Percentiles rank a stretch among this genome's conserved stretches.
phyloP scores from a whole-genome alignment of 2,329 filamentous ascomycete species.

The Colletotrichum sansevieriae region DNA sequence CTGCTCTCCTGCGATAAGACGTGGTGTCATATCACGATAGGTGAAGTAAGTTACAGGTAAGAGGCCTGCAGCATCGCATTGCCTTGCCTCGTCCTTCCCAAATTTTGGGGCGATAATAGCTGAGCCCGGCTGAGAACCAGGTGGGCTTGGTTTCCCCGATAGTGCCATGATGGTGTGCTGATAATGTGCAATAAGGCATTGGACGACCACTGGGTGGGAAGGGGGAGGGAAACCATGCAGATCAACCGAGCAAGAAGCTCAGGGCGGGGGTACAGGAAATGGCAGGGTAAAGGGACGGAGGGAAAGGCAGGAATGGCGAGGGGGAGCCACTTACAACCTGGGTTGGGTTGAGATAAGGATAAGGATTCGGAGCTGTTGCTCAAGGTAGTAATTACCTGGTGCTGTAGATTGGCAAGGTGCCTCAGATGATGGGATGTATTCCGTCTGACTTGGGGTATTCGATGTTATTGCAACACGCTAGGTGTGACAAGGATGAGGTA shows the following conservation, averaged over 20 bases:
- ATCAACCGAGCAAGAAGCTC: slow-evolving; percentile 11
- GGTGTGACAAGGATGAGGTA: slow-evolving; percentile 16
- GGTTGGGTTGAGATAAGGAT: neutral
- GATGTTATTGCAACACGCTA: slow-evolving; percentile 36
- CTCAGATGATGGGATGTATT: no score
- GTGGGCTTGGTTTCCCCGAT: slow-evolving; percentile 19
- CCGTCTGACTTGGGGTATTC: no score
- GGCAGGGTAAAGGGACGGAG: neutral
- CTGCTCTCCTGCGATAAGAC: slow-evolving; percentile 25
- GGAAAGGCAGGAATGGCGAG: slow-evolving; percentile 17
- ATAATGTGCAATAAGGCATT: slow-evolving; percentile 32
- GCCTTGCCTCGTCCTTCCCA: slow-evolving; percentile 22
- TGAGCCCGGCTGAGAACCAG: slow-evolving; percentile 21
- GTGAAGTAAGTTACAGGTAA: slow-evolving; percentile 21
- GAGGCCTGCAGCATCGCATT: slow-evolving; percentile 22
- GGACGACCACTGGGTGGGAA: slow-evolving; percentile 17
- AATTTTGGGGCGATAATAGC: slow-evolving; percentile 19
- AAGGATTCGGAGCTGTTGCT: slow-evolving; percentile 19
- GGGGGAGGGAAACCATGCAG: slow-evolving; percentile 2
- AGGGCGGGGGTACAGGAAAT: slow-evolving; percentile 3
- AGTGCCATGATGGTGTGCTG: slow-evolving; percentile 36
- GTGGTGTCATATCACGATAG: slow-evolving; percentile 23
- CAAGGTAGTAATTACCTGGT: neutral
- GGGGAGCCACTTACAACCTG: slow-evolving; percentile 38
- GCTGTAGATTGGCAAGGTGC: neutral